A percentile compares a stretch with the other conserved stretches of the same genome.
Conservation (phyloP, 805 yeast species). For the Candida xyloterini region DNA sequence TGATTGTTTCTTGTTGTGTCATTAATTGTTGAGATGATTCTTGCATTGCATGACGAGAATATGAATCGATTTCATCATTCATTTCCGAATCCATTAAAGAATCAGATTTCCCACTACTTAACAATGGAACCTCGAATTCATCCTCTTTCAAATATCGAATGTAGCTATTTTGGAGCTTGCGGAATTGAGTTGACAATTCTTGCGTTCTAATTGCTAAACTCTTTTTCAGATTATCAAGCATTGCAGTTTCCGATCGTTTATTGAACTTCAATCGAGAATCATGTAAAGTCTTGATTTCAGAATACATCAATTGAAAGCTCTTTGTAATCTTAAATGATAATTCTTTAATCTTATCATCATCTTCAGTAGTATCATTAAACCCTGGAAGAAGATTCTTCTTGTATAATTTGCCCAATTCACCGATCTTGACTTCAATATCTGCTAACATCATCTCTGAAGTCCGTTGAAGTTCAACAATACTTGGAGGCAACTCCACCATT, state of each 20-base stretch:
- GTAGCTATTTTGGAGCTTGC: conserved; percentile 86
- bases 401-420: conserved; percentile 64
- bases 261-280: conserved; percentile 36
- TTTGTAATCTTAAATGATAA: conserved; percentile 73
- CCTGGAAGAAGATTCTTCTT: conserved; percentile 84
- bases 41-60: conserved; percentile 51
- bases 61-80: conserved; percentile 43
- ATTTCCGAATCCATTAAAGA: conserved; percentile 34
- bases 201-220: conserved; percentile 85
- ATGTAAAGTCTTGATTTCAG: conserved; percentile 62
- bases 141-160: conserved; percentile 81
- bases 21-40: conserved; percentile 42
- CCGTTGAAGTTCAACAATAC: conserved; percentile 68
- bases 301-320: conserved; percentile 75
- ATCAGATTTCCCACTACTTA: conserved; percentile 4
- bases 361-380: conserved; percentile 71
- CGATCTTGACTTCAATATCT: conserved; percentile 52
- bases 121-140: conserved; percentile 47
- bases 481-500: conserved; percentile 70
- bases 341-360: conserved; percentile 77
- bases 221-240: conserved; percentile 78
- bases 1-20: conserved; percentile 34
- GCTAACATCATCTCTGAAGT: conserved; percentile 64
- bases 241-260: conserved; percentile 49
- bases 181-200: conserved; percentile 67